Base-by-base conservation (phyloP, 2,329 filamentous ascomycete species). In the Hypoxylon sp. region DNA sequence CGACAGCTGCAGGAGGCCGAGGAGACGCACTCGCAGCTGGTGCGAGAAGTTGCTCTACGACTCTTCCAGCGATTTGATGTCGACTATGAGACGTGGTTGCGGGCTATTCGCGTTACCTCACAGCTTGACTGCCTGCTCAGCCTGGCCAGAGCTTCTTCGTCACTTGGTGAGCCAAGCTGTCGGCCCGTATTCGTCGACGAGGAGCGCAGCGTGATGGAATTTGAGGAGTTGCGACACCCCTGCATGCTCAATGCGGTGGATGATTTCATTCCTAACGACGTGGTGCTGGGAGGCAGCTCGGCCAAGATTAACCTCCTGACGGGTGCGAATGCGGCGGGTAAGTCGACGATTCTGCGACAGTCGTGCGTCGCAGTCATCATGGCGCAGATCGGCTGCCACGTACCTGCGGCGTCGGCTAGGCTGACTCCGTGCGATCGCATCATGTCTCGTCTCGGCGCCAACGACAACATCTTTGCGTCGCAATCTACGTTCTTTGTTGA, bases 401-500 rank as follows among this genome's bases (percentile, higher is more conserved):
- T 99, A 1, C 95, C 95, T 1, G 93, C 92, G 57, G 81, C 83
- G 15, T 91, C 88, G 2, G 95, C 95, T 1, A 87, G 83, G 2
- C 82, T 99, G 40, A 98, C 94, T 0, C 94, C 95, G 0, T 87
- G 96, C 2, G 95, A 99, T 73, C 91, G 95, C 51, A 98, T 99
- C 79, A 99, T 99, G 95, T 98, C 94, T 8, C 91, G 95, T 41
- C 86, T 99, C 0, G 95, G 95, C 8, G 95, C 95, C 43, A 97
- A 98, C 70, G 95, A 99, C 84, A 98, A 98, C 75, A 99, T 99
- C 68, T 98, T 99, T 72, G 95, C 94, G 1, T 91, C 94, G 0
- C 95, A 99, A 74, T 96, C 91, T 11, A 99, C 95, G 2, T 99
- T 99, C 81, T 98, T 99, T 71, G 94, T 99, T 23, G 95, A 99